Conservation (phyloP, 768 basidiomycete genomes). For the Chalciporus pseudorubinellus region DNA sequence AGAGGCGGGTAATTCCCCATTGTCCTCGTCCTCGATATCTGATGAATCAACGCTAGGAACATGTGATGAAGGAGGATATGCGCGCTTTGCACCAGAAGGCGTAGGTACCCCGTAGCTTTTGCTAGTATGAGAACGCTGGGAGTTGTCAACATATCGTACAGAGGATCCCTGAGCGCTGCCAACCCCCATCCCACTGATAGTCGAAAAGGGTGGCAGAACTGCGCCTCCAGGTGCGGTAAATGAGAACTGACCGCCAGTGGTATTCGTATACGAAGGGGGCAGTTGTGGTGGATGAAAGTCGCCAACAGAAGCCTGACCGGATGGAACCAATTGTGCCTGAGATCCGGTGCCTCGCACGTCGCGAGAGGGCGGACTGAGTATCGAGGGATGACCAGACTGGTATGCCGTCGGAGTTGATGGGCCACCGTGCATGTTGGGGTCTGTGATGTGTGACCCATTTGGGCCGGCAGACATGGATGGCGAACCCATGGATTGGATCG, state of each 20-base stretch:
- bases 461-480: conserved; percentile 43
- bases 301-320: conserved; percentile 32
- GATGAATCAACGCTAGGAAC: conserved; percentile 79
- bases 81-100: conserved; percentile 52
- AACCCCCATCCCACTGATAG: conserved; percentile 54
- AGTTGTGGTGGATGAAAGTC: conserved; percentile 47
- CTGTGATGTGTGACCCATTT: conserved; percentile 30
- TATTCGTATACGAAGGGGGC: conserved; percentile 43
- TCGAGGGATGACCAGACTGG: conserved; percentile 26
- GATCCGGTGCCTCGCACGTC: conserved; percentile 36
- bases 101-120: conserved; percentile 34
- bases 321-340: conserved; percentile 31
- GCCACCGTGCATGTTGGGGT: conserved; percentile 25
- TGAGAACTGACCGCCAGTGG: conserved; percentile 31
- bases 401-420: conserved; percentile 32
- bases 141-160: conserved; percentile 50
- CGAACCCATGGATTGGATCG: conserved; percentile 56
- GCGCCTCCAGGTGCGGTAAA: conserved; percentile 46
- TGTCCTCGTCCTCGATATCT: conserved; percentile 81
- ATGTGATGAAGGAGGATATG: conserved; percentile 59
- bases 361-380: conserved; percentile 27
- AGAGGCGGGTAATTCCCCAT: conserved; percentile 73
- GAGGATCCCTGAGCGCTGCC: conserved; percentile 47
- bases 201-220: conserved; percentile 70
- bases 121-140: conserved; percentile 27